phyloP scores from a whole-genome alignment of 164 flowering plant species.

The Aristolochia contorta region DNA sequence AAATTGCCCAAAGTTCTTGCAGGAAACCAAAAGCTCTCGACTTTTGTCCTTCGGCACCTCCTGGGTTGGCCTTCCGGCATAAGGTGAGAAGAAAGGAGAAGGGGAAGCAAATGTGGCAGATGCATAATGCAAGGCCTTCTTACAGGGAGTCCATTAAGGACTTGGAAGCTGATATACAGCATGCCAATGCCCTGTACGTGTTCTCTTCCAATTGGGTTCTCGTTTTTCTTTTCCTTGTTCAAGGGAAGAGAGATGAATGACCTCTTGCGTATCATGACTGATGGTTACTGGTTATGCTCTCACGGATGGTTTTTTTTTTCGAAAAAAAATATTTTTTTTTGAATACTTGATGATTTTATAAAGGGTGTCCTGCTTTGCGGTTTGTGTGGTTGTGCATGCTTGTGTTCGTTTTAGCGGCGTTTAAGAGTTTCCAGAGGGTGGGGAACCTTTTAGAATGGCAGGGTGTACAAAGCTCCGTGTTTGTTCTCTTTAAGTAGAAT shows the following conservation, averaged over 20 bases:
- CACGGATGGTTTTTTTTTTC: too few relatives aligned
- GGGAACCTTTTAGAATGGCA: constrained; percentile 1
- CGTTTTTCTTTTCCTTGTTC: neutral
- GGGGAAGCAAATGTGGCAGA: constrained; percentile 5
- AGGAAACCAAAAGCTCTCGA: neutral
- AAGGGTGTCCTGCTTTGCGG: neutral
- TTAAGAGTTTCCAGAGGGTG: neutral
- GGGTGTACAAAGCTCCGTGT: neutral
- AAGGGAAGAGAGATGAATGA: neutral
- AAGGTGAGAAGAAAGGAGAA: neutral
- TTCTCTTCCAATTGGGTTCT: neutral
- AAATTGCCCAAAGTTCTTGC: neutral
- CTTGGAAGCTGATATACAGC: constrained; percentile 11
- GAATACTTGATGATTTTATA: neutral
- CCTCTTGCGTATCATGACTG: neutral
- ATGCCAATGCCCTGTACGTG: constrained; percentile 10
- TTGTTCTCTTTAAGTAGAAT: neutral
- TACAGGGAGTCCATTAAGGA: constrained; percentile 11
- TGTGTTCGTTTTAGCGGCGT: neutral
- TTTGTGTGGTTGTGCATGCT: neutral
- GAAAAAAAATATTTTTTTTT: neutral
- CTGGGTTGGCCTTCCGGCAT: neutral
- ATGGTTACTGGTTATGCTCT: neutral
- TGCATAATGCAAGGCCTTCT: constrained; percentile 1
- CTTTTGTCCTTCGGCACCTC: neutral